Base-by-base conservation (phyloP, 1,139 yeast species). In the Geotrichum restrictum region DNA sequence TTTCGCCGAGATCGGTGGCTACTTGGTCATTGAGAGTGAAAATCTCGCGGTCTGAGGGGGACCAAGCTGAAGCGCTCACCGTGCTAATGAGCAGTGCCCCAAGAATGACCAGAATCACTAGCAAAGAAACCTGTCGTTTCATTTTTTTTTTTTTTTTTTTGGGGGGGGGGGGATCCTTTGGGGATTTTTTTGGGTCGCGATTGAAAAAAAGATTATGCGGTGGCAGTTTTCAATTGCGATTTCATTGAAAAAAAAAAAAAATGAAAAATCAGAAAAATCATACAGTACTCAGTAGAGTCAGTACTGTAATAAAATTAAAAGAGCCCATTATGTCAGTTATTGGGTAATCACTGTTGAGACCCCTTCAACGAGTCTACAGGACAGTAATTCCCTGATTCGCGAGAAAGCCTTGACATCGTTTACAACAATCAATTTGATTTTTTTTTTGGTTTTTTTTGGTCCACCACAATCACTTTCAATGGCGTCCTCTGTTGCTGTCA, bases 1-100 rank as follows among this genome's bases (percentile, higher is more conserved):
- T 80, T 14, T 68, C 64, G 1, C 95, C 94, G 48, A 88, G 75
- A 60, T 85, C 88, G 54, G 73, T 68, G 45, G 74, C 75, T 40
- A 91, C 71, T 50, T 82, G 85, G 56, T 84, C 83, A 55, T 85
- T 85, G 55, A 91, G 73, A 51, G 78, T 76, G 70, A 91, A 89
- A 55, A 93, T 83, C 68, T 91, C 96, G 39, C 85, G 76, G 66
- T 91, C 97, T 54, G 81, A 81, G 0, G 82, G 65, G 0, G 79
- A 66, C 80, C 81, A 75, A 1, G 45, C 24, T 5, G 50, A 16
- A 1, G 53, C 53, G 33, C 47, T 27, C 39, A 51, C 53, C 47
- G 53, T 51, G 44, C 53, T 45, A 14, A 46, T 46, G 33, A 45
- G 31, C 3, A 38, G 18, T 24, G 44, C 34, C 46, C 50, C 44